Evolutionary conservation across 108 stramenopile species (phyloP).

Genomic region (Cyclotella kingstonii): DNA sequence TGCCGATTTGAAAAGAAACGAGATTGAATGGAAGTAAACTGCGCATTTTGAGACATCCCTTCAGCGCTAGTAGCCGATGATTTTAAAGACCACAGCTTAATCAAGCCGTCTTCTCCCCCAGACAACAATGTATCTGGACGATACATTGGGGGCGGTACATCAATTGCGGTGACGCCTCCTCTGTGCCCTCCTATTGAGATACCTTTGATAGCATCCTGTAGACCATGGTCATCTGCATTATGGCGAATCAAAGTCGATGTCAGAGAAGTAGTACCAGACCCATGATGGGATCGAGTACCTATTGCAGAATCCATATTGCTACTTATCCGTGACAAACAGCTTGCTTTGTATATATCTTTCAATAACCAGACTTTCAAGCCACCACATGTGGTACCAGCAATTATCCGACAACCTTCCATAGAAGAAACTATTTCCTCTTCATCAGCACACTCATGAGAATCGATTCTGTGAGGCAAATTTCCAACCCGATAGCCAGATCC

Average conservation of each 20-base stretch:
- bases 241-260: conserved; percentile 11
- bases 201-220: conserved; percentile 32
- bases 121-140: conserved; percentile 80
- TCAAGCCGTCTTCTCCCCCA: conserved; percentile 84
- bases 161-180: conserved; percentile 82
- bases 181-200: conserved; percentile 57
- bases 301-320: conserved; percentile 9
- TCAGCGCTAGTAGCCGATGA: conserved; percentile 25
- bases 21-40: conserved; percentile 16
- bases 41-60: conserved; percentile 11
- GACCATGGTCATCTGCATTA: conserved; percentile 24
- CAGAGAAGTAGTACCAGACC: conserved; percentile 24
- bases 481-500: conserved; percentile 49
- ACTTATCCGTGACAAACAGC: conserved; percentile 22
- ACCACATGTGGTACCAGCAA: conserved; percentile 82
- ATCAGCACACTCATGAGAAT: conserved; percentile 9
- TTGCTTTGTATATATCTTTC: conserved; percentile 63
- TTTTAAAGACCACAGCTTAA: conserved; percentile 82
- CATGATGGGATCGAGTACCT: conserved; percentile 35
- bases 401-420: conserved; percentile 79
- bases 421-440: conserved; percentile 57
- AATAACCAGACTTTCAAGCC: conserved; percentile 78
- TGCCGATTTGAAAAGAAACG: conserved; percentile 48
- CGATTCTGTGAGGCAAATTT: conserved; percentile 17
- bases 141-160: conserved; percentile 79